Base-by-base conservation (phyloP, 345 rosid species). In the Arabis hirsuta region DNA sequence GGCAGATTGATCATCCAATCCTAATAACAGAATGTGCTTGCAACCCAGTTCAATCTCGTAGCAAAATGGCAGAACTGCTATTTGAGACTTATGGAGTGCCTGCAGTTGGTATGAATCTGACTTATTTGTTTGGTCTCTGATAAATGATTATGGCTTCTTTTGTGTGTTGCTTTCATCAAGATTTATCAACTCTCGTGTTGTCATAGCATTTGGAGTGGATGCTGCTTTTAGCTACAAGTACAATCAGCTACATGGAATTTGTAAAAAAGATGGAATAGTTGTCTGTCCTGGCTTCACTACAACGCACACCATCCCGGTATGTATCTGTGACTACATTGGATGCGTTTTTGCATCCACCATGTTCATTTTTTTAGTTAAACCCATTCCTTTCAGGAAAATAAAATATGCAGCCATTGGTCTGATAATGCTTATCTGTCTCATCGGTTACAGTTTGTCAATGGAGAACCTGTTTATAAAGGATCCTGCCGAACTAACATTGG, bases 21-120 rank as follows among this genome's bases (percentile, higher is more conserved):
- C 83, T 95, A 69, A 86, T 95, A 71, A 95, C 96, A 64, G 96
- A 95, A 86, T 95, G 93, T 62, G 89, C 84, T 11, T 87, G 96
- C 87, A 89, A 95, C 82, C 97, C 97, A 14, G 87, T 90, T 80
- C 84, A 91, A 10, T 95, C 96, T 51, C 96, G 99, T 44, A 81
- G 96, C 81, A 95, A 88, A 88, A 95, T 95, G 97, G 96, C 97
- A 47, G 97, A 95, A 82, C 92, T 95, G 65, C 93, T 95, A 46
- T 95, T 89, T 78, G 93, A 91, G 74, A 89, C 97, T 58, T 95
- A 91, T 79, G 99, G 99, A 65, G 96, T 91, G 82, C 99, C 97
- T 81, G 83, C 97, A 55, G 79, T 94, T 74, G 97, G 97, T 94
- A 94, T 51, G 73, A 62, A 41, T 53, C 61, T 27, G 43, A 34